Evolutionary conservation across 768 basidiomycete genomes (phyloP), one percentile per base, ranked within the genome.

Genomic region (Glaciozyma martinii): DNA sequence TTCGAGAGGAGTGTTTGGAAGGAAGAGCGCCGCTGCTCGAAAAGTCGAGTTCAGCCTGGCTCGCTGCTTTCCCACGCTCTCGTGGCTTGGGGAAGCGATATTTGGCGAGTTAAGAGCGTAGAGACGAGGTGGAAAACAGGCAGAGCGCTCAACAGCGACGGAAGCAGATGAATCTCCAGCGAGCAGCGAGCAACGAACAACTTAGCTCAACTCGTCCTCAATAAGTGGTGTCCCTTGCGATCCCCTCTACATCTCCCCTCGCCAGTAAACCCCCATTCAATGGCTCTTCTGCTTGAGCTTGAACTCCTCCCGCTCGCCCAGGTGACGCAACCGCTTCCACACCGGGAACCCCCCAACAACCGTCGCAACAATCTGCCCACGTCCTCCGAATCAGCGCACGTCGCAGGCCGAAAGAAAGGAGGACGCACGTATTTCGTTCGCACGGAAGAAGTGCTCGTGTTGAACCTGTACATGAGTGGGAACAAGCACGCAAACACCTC

Each of bases 281-380:
- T 40, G 37, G n/a, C 15, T 29, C 50, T 52, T 52, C 50, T 52
- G 25, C 50, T 52, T 30, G 10, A 29, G 50, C 50, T 61, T 43
- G n/a, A 9, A 12, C 42, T 61, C 60, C 60, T 53, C 60, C 5
- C 4, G 12, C 40, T 53, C 40, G 25, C 60, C 60, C 50, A 37
- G n/a, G 40, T 50, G 37, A 21, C 60, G 18, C 50, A 61, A 21
- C 8, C 33, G 15, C 40, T 43, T 25, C 50, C 50, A 52, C 27
- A 52, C 50, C 2, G 63, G 63, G 59, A 65, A 59, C 27, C 63
- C 63, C 6, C 58, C 53, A 7, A 60, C 1, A 13, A 65, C 5
- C 12, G 59, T 60, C 3, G 59, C 33, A 6, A 40, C 15, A 1
- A 15, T 12, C 63, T 65, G 44, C 62, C 13, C n/a, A n/a, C n/a